Evolutionary conservation across 495 filamentous ascomycete species (phyloP), one percentile per base, ranked within the genome.

Genomic region (Penicillium fimorum): DNA sequence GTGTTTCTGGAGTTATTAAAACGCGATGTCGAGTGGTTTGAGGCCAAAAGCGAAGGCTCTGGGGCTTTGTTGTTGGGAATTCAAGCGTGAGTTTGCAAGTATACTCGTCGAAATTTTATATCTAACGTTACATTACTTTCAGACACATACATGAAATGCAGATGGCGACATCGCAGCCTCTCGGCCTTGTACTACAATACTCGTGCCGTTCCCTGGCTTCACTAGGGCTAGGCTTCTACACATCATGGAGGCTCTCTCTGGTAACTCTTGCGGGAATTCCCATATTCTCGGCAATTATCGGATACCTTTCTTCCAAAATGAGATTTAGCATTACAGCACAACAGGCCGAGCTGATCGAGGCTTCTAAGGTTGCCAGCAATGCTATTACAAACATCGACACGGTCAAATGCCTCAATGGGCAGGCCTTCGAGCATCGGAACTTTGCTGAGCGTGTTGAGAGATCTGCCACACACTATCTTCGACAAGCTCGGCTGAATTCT

Each of bases 141-240:
- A 97, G 92, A 15, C 84, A 96, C 62, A 84, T 87, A 18, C 82
- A 87, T 56, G 94, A 97, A 51, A 76, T 98, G 20, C 91, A 96
- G 62, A 77, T 82, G 18, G 88, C 89, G 1, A 85, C 85, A 2
- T 91, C 92, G 1, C 86, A 91, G 56, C 88, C 88, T 0, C 71
- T 97, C 0, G 92, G 91, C 2, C 82, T 86, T 54, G 62, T 86
- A 1, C 55, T 87, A 18, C 82, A 87, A 55, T 83, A 87, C 50
- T 62, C 81, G 2, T 78, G 86, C 22, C 82, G 84, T 37, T 77
- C 82, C 2, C 2, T 87, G 13, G 80, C 82, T 8, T 85, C 87
- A 13, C 74, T 96, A 5, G 74, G 68, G 4, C 70, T 96, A 7
- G 90, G 90, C 0, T 78, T 97, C 12, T 85, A 83, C 61, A 87